Percentiles rank a stretch among this genome's conserved stretches.
Conservation (phyloP, 179 eudicot genomes). For the Silene noctiflora region DNA sequence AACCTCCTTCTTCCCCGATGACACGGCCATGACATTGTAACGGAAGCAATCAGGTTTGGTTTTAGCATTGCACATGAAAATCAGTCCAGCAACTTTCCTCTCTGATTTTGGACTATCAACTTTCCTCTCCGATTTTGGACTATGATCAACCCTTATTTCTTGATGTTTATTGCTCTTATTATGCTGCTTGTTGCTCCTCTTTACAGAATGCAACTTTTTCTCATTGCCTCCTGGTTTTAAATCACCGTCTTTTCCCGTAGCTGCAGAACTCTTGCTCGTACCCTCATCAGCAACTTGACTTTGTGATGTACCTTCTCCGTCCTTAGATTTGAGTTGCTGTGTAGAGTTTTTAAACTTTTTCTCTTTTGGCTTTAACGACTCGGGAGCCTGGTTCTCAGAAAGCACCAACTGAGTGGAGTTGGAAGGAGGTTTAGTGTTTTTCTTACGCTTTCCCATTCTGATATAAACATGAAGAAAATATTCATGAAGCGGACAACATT, state of each 20-base stretch:
- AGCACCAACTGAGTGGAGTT: constrained; percentile 21
- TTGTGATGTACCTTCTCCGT: constrained; percentile 18
- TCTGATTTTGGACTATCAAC: constrained; percentile 30
- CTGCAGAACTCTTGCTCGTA: constrained; percentile 14
- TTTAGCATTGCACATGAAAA: constrained; percentile 65
- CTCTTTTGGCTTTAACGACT: constrained; percentile 31
- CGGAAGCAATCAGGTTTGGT: constrained; percentile 73
- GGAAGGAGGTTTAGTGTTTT: constrained; percentile 25
- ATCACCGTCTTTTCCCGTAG: constrained; percentile 16
- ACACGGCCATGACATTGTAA: constrained; percentile 69
- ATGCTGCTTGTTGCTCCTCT: constrained; percentile 14
- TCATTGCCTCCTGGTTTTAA: constrained; percentile 17
- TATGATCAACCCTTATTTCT: constrained; percentile 25
- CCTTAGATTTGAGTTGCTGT: constrained; percentile 22
- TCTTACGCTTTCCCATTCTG: constrained; percentile 29
- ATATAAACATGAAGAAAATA: constrained; percentile 19
- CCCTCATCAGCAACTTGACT: constrained; percentile 29
- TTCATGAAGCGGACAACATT: neutral
- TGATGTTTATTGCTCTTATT: constrained; percentile 12
- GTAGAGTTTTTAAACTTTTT: constrained; percentile 31
- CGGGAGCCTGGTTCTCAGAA: constrained; percentile 30
- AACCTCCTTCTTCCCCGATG: constrained; percentile 49
- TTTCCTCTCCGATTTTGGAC: constrained; percentile 24
- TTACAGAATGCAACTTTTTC: constrained; percentile 7
- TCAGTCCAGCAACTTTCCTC: constrained; percentile 48